Evolutionary conservation across 2,329 filamentous ascomycete species (phyloP), one percentile per base, ranked within the genome.

Genomic region (Orbilia blumenaviensis): DNA sequence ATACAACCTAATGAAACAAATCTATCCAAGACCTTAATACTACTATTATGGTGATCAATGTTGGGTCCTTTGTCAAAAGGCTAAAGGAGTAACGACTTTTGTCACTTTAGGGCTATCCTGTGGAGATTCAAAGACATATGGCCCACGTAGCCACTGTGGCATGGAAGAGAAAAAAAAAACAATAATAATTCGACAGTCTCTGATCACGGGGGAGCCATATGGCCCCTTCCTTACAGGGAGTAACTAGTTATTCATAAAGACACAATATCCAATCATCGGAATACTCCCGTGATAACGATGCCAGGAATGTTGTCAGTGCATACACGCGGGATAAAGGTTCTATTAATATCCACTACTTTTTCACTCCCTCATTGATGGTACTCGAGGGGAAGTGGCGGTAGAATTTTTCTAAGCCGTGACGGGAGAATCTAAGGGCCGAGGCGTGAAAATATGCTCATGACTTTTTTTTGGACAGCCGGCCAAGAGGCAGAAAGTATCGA

Each of bases 1-100:
- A 56, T 56, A 56, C 52, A 56, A 56, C 52, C 52, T 56, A 16
- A 56, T 56, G 52, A 56, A 56, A 56, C 52, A 56, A 38, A 56
- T 56, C 29, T 56, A 56, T 38, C 32, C 52, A 56, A 56, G 16
- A 38, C 52, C 52, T 56, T 56, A 38, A 56, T 36, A 25, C 25
- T 56, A 21, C 18, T 36, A 16, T 38, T 56, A 56, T 56, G 52
- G 10, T 38, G 52, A 56, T 56, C 52, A 10, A 38, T 56, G 32
- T 36, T 56, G 25, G 52, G 29, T 2, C 32, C 18, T 32, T 38
- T 38, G 32, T 38, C 52, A 56, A 56, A 54, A 56, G 52, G 32
- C 52, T 25, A 56, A 38, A 56, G 52, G 52, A 56, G 38, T 56
- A 56, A 38, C 52, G n/a, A 14, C 50, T 56, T 36, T 56, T 32